Evolutionary conservation across 83 land plant genomes (phyloP).

Genomic region (Larix sibirica): DNA sequence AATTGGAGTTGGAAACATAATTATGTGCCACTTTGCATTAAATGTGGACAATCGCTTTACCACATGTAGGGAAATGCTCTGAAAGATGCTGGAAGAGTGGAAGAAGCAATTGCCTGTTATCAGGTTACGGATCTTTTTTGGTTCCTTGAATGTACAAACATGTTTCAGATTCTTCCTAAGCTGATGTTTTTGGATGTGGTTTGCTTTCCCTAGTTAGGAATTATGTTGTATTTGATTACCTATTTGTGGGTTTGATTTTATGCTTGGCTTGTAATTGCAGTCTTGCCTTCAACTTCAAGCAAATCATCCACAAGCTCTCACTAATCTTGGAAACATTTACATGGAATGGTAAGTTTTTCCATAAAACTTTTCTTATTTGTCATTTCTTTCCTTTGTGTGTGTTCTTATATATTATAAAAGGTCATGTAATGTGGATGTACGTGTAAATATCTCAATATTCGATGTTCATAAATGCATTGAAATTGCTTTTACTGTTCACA

Average conservation of each 20-base stretch:
- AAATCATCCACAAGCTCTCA: slow-evolving; percentile 97
- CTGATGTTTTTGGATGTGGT: background rate
- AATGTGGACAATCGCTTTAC: too few species aligned
- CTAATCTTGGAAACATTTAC: slow-evolving; percentile 97
- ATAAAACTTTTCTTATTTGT: background rate
- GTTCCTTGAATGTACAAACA: background rate
- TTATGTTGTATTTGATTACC: background rate
- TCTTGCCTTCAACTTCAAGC: slow-evolving; percentile 86
- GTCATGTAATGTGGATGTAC: too few species aligned
- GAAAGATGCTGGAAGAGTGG: slow-evolving; percentile 93
- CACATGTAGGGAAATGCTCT: slow-evolving; percentile 88
- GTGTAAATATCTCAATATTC: background rate
- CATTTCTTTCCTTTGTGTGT: background rate
- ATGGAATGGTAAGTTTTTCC: slow-evolving; percentile 83
- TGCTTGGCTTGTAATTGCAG: slow-evolving; percentile 35
- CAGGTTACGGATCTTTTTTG: slow-evolving; percentile 42
- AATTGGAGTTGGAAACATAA: background rate
- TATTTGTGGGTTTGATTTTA: background rate
- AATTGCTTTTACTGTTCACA: background rate
- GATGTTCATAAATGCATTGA: background rate
- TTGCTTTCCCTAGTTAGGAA: background rate
- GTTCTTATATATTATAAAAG: background rate
- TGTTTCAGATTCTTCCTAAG: background rate
- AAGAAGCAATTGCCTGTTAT: slow-evolving; percentile 94
- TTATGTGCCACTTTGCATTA: background rate